phyloP scores from a whole-genome alignment of 441 rosid species.

The Eruca vesicaria region DNA sequence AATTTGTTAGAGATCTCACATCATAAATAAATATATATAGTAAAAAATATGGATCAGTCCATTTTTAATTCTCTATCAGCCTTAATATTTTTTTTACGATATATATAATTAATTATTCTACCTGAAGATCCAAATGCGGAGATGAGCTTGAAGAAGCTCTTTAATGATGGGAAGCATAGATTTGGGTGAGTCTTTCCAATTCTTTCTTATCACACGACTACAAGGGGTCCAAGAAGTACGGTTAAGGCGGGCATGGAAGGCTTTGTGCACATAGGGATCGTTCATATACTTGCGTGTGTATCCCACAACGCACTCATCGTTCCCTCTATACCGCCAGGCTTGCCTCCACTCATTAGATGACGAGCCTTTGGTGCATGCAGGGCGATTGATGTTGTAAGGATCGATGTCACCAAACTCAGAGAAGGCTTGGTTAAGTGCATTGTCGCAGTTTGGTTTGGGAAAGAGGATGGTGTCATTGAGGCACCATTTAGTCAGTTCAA shows the following conservation, averaged over 20 bases:
- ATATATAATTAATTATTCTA: slow-evolving; percentile 1
- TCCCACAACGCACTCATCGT: slow-evolving; percentile 59
- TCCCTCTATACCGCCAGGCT: slow-evolving; percentile 76
- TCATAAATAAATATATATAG: background rate
- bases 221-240: slow-evolving; percentile 38
- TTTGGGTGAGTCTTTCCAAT: slow-evolving; percentile 66
- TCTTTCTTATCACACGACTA: slow-evolving; percentile 43
- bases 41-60: background rate
- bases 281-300: slow-evolving; percentile 60
- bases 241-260: slow-evolving; percentile 48
- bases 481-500: slow-evolving; percentile 40
- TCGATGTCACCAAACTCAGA: slow-evolving; percentile 50
- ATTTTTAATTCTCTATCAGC: no score
- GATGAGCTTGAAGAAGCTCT: slow-evolving; percentile 47
- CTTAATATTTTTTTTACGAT: no score
- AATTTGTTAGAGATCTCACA: background rate
- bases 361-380: slow-evolving; percentile 25
- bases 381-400: slow-evolving; percentile 36
- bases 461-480: slow-evolving; percentile 46
- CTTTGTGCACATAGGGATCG: slow-evolving; percentile 41
- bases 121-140: slow-evolving; percentile 68
- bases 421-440: slow-evolving; percentile 28
- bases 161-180: slow-evolving; percentile 62
- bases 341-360: slow-evolving; percentile 29
- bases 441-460: slow-evolving; percentile 28